Evolutionary conservation across 78 protist species (phyloP), one percentile per base, ranked within the genome.

Genomic region (Trichosphaerium sp.): DNA sequence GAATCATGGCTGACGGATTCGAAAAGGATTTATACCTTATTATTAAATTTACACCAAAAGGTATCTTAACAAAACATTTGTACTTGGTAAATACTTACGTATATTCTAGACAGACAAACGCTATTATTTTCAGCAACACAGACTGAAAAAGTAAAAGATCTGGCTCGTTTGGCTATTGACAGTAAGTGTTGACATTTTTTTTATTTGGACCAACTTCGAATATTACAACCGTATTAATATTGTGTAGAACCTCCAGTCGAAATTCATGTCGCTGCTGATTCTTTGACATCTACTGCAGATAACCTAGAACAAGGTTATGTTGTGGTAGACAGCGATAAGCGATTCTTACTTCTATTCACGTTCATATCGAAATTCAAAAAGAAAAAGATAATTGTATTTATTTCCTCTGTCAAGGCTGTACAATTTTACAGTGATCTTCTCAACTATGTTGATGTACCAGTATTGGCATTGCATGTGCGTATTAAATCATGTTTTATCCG

Each of bases 61-160:
- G 28, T 3, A 39, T 10, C 12, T 12, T 10, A 5, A n/a, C 26
- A 2, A 40, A 8, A 34, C 7, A 4, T 41, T 3, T n/a, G 10
- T 10, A 41, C 73, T 67, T 23, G 12, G 31, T 38, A 28, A 3
- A 11, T 52, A 4, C 63, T 51, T 29, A 5, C 49, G 29, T 65
- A 12, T 29, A 26, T 23, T 21, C 65, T 61, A 25, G 78, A 51
- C 15, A 79, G 99, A 21, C 98, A 92, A 51, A 94, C 99, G 1
- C 72, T 94, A 65, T 74, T 96, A 43, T 97, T 97, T 82, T 81
- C 93, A 8, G 99, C 99, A 25, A 97, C 99, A 10, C 96, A 93
- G 78, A 95, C 98, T 8, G 21, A 83, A 18, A 90, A 90, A 32
- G 93, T 91, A 37, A 83, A 84, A 57, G 96, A 93, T 38, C 78